phyloP scores from a whole-genome alignment of 352 stramenopile genomes.

The Phytophthora pini region DNA sequence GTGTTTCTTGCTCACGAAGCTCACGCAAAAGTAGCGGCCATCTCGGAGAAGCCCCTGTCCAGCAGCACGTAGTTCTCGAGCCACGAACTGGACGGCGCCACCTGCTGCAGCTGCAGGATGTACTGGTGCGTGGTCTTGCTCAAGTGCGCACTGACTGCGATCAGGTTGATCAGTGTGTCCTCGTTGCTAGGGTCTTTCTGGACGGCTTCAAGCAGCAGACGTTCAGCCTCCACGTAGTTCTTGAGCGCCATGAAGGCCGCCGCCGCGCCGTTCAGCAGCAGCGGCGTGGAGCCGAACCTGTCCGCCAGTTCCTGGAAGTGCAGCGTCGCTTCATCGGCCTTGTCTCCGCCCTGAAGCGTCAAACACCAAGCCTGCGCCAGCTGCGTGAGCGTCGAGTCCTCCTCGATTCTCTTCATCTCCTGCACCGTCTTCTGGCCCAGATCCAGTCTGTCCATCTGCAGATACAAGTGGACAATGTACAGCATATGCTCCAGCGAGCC shows the following conservation, averaged over 20 bases:
- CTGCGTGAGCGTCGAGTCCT: slow-evolving; percentile 97
- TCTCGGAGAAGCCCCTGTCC: slow-evolving; percentile 72
- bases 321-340: slow-evolving; percentile 91
- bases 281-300: slow-evolving; percentile 92
- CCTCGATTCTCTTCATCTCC: slow-evolving; percentile 93
- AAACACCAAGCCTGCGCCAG: slow-evolving; percentile 91
- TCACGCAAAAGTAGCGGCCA: slow-evolving; percentile 75
- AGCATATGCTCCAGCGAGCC: slow-evolving; percentile 94
- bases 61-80: slow-evolving; percentile 72
- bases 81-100: slow-evolving; percentile 75
- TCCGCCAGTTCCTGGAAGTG: slow-evolving; percentile 94
- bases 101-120: slow-evolving; percentile 80
- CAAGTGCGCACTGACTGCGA: slow-evolving; percentile 91
- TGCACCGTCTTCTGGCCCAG: slow-evolving; percentile 90
- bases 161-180: slow-evolving; percentile 95
- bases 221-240: slow-evolving; percentile 92
- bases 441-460: slow-evolving; percentile 96
- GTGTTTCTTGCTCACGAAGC: not conserved
- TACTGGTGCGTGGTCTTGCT: slow-evolving; percentile 87
- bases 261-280: slow-evolving; percentile 93
- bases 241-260: slow-evolving; percentile 92
- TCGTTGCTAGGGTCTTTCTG: slow-evolving; percentile 87
- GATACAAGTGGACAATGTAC: slow-evolving; percentile 84
- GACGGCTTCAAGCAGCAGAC: slow-evolving; percentile 87
- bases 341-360: slow-evolving; percentile 82